Conservation (phyloP, 495 filamentous ascomycete genomes). For the Hypoxylon lienhwacheense region DNA sequence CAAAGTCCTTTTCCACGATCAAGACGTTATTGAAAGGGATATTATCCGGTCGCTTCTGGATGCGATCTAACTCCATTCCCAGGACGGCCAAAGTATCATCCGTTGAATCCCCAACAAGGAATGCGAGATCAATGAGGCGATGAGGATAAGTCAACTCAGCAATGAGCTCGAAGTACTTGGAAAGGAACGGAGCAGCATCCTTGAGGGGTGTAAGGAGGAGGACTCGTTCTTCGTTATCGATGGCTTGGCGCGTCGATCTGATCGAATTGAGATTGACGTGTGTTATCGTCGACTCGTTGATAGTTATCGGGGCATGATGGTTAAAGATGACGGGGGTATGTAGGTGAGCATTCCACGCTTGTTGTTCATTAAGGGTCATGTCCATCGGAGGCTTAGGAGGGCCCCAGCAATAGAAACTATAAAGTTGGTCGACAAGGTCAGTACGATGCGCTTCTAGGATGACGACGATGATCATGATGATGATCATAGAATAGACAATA, state of each 20-base stretch:
- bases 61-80: conserved; percentile 77
- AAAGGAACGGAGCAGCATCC: conserved; percentile 79
- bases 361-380: conserved; percentile 88
- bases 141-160: conserved; percentile 91
- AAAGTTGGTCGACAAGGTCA: conserved; percentile 22
- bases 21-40: conserved; percentile 78
- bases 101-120: conserved; percentile 86
- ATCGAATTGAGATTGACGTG: conserved; percentile 83
- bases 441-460: conserved; percentile 11
- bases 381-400: conserved; percentile 90
- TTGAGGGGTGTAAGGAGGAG: conserved; percentile 92
- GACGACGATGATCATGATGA: conserved; percentile 12
- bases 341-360: conserved; percentile 82
- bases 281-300: conserved; percentile 78
- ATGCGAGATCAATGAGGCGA: conserved; percentile 90
- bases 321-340: conserved; percentile 95
- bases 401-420: conserved; percentile 96
- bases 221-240: conserved; percentile 81
- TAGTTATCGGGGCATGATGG: conserved; percentile 80
- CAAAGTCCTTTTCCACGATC: conserved; percentile 91
- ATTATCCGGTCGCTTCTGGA: conserved; percentile 79
- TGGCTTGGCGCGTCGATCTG: conserved; percentile 75
- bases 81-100: conserved; percentile 88
- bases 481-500: conserved; percentile 48
- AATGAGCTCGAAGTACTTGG: conserved; percentile 91